These are phyloP conservation scores for Malus domestica DNA, from an alignment of 306 rosid genomes.

Conservation along the genomic window ASM211411v1 NC_041801.1:16072001-16072500, in stretches of 20 bases:
- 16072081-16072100: too few relatives aligned
- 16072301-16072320: not conserved
- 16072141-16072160: constrained; percentile 11
- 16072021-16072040: too few relatives aligned
- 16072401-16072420: not conserved
- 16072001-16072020: too few relatives aligned
- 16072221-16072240: constrained; percentile 33
- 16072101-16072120: too few relatives aligned
- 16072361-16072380: not conserved
- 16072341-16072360: not conserved
- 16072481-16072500: too few relatives aligned
- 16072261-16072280: not conserved
- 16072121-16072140: too few relatives aligned
- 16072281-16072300: not conserved
- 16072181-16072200: constrained; percentile 10
- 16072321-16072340: not conserved
- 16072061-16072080: too few relatives aligned
- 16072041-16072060: too few relatives aligned
- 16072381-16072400: not conserved
- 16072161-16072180: not conserved
- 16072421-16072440: not conserved
- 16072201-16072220: constrained; percentile 14
- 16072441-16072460: not conserved
- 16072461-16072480: not conserved
- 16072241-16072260: constrained; percentile 24